These are phyloP conservation scores for Heliamphora exappendiculata DNA, from an alignment of 148 eudicot genomes.

Conservation along the genomic window DNA sequence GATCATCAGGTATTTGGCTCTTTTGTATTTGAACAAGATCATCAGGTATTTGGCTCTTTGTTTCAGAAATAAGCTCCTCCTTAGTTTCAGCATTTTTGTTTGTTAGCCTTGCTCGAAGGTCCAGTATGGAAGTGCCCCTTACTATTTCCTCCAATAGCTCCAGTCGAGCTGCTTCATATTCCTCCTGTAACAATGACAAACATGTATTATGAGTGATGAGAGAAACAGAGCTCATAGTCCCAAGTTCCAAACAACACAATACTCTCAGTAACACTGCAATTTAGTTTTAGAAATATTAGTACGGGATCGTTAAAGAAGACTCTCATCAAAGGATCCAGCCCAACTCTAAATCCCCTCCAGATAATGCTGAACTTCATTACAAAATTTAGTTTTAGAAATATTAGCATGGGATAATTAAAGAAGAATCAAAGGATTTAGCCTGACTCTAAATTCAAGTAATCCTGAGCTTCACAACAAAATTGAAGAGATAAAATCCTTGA, in stretches of 20 bases:
- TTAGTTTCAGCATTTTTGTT: slow-evolving; percentile 40
- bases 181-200: slow-evolving; percentile 37
- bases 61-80: slow-evolving; percentile 26
- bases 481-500: neutral
- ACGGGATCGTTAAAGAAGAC: neutral
- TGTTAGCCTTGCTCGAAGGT: slow-evolving; percentile 50
- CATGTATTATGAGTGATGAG: neutral
- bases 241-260: no score
- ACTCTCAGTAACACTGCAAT: neutral
- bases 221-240: neutral
- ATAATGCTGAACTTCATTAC: neutral
- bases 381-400: neutral
- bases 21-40: slow-evolving; percentile 58
- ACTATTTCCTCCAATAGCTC: slow-evolving; percentile 70
- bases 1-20: slow-evolving; percentile 55
- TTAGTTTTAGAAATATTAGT: neutral
- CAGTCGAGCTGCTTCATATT: slow-evolving; percentile 84
- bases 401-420: neutral
- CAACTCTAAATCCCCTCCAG: neutral
- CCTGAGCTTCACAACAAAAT: neutral
- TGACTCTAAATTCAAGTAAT: neutral
- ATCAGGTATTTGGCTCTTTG: slow-evolving; percentile 44
- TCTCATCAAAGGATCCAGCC: neutral
- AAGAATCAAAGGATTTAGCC: no score
- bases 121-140: slow-evolving; percentile 65